These are phyloP conservation scores for Halophytophthora polymorphica DNA, from an alignment of 352 stramenopile genomes.

Conservation along the genomic window DNA sequence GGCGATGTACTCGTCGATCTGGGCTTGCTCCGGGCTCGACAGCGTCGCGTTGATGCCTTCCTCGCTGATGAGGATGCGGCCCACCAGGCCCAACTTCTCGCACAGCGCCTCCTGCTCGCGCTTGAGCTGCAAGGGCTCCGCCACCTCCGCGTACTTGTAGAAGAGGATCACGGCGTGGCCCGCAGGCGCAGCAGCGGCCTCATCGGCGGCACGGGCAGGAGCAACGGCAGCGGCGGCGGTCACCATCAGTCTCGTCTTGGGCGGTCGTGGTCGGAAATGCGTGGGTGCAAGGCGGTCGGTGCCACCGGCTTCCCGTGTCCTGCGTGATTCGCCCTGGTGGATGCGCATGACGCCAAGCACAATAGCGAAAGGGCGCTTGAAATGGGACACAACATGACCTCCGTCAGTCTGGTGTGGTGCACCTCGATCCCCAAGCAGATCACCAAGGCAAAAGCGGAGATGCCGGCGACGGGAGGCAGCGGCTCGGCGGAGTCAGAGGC, in stretches of 20 bases:
- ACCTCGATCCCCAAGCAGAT: no score
- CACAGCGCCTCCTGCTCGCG: slow-evolving; percentile 52
- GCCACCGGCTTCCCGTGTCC: no score
- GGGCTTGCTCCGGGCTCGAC: slow-evolving; percentile 31
- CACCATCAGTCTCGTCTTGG: slow-evolving; percentile 15
- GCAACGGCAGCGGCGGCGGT: background rate
- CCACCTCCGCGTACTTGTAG: slow-evolving; percentile 72
- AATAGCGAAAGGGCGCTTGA: no score
- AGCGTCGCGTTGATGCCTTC: slow-evolving; percentile 86
- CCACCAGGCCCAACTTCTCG: slow-evolving; percentile 50
- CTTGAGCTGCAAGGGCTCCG: slow-evolving; percentile 31
- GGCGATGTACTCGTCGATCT: slow-evolving; percentile 66
- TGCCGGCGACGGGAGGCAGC: no score
- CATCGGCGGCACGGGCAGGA: no score
- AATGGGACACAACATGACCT: no score
- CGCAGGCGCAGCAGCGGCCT: slow-evolving; percentile 2
- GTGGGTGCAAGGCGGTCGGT: no score
- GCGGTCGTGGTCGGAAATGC: slow-evolving; percentile 5
- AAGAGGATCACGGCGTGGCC: slow-evolving; percentile 67
- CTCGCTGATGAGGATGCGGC: slow-evolving; percentile 72
- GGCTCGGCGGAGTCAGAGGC: slow-evolving; percentile 10
- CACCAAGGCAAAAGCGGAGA: no score
- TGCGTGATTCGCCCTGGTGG: no score
- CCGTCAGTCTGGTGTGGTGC: no score
- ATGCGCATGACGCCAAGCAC: no score